A percentile compares a stretch with the other conserved stretches of the same genome.
These are phyloP conservation scores for Madurella fahalii DNA, from an alignment of 2,329 filamentous ascomycete genomes.

Conservation along the genomic window DNA sequence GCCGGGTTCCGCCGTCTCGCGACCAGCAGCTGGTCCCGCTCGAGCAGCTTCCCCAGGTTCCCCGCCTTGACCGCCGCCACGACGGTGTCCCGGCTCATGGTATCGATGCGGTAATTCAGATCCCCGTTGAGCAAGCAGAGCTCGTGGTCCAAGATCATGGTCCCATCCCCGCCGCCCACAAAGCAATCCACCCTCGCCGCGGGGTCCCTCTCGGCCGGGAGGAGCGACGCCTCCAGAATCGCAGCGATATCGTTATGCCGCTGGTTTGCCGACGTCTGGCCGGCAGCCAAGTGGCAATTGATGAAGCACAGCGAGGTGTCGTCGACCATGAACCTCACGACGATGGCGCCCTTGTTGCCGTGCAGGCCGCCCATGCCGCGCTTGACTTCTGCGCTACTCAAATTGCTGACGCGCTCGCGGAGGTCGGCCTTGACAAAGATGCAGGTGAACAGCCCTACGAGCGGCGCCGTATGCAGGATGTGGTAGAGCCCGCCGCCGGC, in stretches of 20 bases:
- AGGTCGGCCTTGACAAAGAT: slow-evolving; percentile 85
- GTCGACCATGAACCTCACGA: slow-evolving; percentile 88
- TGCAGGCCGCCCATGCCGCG: slow-evolving; percentile 92
- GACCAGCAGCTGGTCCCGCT: slow-evolving; percentile 88
- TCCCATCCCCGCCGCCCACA: slow-evolving; percentile 87
- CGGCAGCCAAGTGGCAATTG: slow-evolving; percentile 95
- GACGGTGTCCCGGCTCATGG: slow-evolving; percentile 90
- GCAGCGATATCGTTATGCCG: slow-evolving; percentile 89
- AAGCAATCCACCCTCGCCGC: slow-evolving; percentile 70
- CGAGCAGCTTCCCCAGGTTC: slow-evolving; percentile 80
- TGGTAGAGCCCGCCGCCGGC: slow-evolving; percentile 70
- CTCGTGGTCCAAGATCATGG: slow-evolving; percentile 93
- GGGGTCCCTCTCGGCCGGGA: slow-evolving; percentile 69
- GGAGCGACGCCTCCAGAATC: slow-evolving; percentile 74
- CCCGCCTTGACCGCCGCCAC: slow-evolving; percentile 77
- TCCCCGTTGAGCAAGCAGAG: slow-evolving; percentile 96
- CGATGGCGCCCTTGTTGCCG: slow-evolving; percentile 92
- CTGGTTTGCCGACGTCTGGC: slow-evolving; percentile 82
- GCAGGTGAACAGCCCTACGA: slow-evolving; percentile 94
- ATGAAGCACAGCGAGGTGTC: slow-evolving; percentile 93
- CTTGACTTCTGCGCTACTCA: slow-evolving; percentile 82
- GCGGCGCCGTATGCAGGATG: slow-evolving; percentile 79
- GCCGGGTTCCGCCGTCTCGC: slow-evolving; percentile 84
- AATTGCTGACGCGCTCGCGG: slow-evolving; percentile 68
- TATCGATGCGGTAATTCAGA: slow-evolving; percentile 96